Conservation (phyloP, 2,329 filamentous ascomycete genomes). For the Fusarium mangiferae region DNA sequence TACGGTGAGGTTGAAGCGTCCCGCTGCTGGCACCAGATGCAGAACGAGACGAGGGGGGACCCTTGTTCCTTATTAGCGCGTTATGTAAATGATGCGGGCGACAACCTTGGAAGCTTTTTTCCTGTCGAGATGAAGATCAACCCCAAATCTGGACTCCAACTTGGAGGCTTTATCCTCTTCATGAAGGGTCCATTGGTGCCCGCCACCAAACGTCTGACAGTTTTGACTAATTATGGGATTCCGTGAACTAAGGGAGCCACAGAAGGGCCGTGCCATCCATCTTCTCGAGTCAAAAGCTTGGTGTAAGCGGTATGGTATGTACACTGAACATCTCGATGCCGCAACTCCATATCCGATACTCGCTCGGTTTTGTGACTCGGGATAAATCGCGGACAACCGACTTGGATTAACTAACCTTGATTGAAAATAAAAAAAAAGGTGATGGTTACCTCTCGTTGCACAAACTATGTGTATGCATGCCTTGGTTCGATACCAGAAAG, state of each 20-base stretch:
- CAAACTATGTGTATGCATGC: neutral
- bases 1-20: constrained; percentile 35
- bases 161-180: constrained; percentile 10
- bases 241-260: constrained; percentile 13
- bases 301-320: constrained; percentile 5
- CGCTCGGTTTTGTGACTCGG: neutral
- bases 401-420: neutral
- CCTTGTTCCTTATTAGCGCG: constrained; percentile 39
- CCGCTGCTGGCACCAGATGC: constrained; percentile 7
- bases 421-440: neutral
- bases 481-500: constrained; percentile 4
- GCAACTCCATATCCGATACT: neutral
- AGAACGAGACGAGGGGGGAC: constrained; percentile 22
- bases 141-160: constrained; percentile 27
- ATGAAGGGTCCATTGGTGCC: constrained; percentile 28
- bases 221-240: constrained; percentile 19
- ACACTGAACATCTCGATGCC: neutral
- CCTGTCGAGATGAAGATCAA: constrained; percentile 38
- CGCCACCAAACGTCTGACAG: constrained; percentile 26
- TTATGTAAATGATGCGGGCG: constrained; percentile 15
- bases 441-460: neutral
- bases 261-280: constrained; percentile 30
- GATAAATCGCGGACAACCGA: neutral
- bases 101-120: constrained; percentile 38
- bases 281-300: constrained; percentile 4